A percentile compares a stretch with the other conserved stretches of the same genome.
Conservation (phyloP, 768 basidiomycete genomes). For the Leccinum rimulosum region DNA sequence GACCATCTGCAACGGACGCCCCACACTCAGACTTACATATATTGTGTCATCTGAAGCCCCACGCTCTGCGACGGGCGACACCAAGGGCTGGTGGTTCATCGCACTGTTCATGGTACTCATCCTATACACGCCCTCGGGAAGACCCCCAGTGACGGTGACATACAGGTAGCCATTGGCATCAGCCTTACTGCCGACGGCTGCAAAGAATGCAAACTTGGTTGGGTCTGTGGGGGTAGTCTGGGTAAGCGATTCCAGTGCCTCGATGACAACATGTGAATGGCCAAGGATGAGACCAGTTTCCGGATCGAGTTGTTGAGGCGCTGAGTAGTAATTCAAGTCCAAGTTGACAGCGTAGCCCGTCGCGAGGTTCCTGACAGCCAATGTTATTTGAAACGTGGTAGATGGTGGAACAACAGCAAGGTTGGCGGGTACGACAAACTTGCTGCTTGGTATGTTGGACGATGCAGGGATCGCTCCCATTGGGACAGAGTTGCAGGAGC, state of each 20-base stretch:
- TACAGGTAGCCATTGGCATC: constrained; percentile 45
- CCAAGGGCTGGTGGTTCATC: constrained; percentile 44
- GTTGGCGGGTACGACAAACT: constrained; percentile 51
- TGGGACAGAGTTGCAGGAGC: constrained; percentile 62
- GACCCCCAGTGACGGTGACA: constrained; percentile 49
- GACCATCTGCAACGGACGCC: neutral
- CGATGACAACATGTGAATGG: constrained; percentile 62
- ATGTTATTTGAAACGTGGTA: constrained; percentile 48
- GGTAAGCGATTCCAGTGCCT: constrained; percentile 45
- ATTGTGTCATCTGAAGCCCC: constrained; percentile 41
- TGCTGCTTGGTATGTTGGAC: constrained; percentile 50
- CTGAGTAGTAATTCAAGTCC: constrained; percentile 48
- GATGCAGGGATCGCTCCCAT: constrained; percentile 57
- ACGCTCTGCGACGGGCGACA: constrained; percentile 37
- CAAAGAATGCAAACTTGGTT: constrained; percentile 57
- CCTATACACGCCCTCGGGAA: constrained; percentile 51
- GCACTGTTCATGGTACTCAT: constrained; percentile 44
- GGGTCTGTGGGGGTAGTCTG: constrained; percentile 51
- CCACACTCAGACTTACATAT: constrained; percentile 30
- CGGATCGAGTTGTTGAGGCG: constrained; percentile 50
- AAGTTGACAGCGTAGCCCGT: constrained; percentile 62
- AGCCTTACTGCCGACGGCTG: constrained; percentile 43
- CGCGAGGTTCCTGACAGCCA: constrained; percentile 44
- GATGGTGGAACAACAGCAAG: constrained; percentile 42
- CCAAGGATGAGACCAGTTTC: constrained; percentile 52